These are phyloP conservation scores for Coemansia sp. DNA, from an alignment of 192 early-diverging fungal species.

Conservation along the genomic window DNA sequence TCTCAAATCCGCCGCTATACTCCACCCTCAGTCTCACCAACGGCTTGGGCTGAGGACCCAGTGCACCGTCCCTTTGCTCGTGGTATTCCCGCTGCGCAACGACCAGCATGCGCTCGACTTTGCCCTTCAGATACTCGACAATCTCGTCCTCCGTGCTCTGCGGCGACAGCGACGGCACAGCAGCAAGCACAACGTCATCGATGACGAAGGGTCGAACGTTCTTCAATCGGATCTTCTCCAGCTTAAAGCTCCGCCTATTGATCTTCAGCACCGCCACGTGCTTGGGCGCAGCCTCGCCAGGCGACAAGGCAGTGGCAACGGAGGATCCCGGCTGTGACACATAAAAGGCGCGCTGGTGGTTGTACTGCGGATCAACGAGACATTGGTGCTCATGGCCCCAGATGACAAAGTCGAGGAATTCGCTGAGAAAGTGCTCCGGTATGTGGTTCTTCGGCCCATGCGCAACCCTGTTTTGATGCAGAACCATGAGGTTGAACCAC, in stretches of 20 bases:
- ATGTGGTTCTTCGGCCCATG: constrained; percentile 85
- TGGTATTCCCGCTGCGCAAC: constrained; percentile 63
- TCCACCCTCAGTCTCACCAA: constrained; percentile 84
- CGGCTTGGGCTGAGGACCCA: constrained; percentile 60
- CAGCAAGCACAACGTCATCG: constrained; percentile 62
- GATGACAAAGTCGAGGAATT: constrained; percentile 78
- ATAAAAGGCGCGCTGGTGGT: constrained; percentile 64
- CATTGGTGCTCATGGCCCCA: constrained; percentile 99
- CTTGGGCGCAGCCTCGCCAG: constrained; percentile 79
- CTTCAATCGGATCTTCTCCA: constrained; percentile 72
- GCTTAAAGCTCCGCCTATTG: constrained; percentile 61
- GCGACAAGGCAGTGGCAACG: constrained; percentile 81
- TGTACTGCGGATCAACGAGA: constrained; percentile 70
- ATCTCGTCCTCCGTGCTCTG: constrained; percentile 57
- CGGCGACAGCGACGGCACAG: constrained; percentile 50
- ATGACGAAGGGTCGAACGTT: constrained; percentile 89
- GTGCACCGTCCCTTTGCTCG: constrained; percentile 34
- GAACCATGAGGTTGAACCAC: constrained; percentile 89
- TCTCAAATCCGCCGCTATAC: constrained; percentile 78
- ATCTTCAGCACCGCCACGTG: constrained; percentile 62
- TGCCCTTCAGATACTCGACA: constrained; percentile 56
- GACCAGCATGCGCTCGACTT: constrained; percentile 60
- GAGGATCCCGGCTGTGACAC: constrained; percentile 92
- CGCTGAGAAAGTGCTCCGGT: constrained; percentile 79
- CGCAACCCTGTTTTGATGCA: constrained; percentile 89